phyloP scores from a whole-genome alignment of 2,329 filamentous ascomycete species.

The Chaetomium sp. region DNA sequence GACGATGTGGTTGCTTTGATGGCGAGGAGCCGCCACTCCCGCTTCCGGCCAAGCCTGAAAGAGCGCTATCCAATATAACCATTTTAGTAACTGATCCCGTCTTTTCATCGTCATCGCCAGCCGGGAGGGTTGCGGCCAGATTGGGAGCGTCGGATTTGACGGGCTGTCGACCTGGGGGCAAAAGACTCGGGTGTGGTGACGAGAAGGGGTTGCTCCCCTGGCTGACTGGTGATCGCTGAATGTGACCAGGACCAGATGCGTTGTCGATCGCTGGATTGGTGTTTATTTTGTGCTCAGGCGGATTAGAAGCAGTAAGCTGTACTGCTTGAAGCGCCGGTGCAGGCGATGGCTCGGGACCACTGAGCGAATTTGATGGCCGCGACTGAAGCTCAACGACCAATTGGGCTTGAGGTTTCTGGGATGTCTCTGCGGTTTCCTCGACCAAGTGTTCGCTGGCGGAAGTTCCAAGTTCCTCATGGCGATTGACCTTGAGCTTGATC shows the following conservation, averaged over 20 bases:
- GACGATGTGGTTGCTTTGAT: constrained; percentile 34
- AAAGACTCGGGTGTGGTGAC: constrained; percentile 47
- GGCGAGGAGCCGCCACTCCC: constrained; percentile 35
- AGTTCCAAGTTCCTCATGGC: constrained; percentile 35
- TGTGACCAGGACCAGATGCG: not conserved
- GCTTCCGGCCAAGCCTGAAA: constrained; percentile 32
- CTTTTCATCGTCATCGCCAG: constrained; percentile 35
- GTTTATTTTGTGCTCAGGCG: not conserved
- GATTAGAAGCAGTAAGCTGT: not conserved
- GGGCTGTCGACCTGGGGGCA: constrained; percentile 42
- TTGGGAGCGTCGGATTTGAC: constrained; percentile 42
- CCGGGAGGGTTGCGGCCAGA: constrained; percentile 42
- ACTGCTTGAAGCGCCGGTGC: not conserved
- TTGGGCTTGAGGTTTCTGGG: constrained; percentile 18
- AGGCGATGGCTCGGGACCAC: not conserved
- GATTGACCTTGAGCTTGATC: constrained; percentile 57
- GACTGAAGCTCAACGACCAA: constrained; percentile 36
- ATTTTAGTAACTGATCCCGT: constrained; percentile 25
- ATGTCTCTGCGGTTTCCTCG: constrained; percentile 7
- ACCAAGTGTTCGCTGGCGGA: constrained; percentile 26
- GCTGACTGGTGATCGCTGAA: constrained; percentile 38
- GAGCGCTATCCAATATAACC: constrained; percentile 27
- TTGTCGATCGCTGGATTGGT: not conserved
- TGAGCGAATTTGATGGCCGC: constrained; percentile 25
- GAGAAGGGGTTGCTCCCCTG: constrained; percentile 46